phyloP scores from a whole-genome alignment of 768 basidiomycete species.

The Termitomyces sp. region DNA sequence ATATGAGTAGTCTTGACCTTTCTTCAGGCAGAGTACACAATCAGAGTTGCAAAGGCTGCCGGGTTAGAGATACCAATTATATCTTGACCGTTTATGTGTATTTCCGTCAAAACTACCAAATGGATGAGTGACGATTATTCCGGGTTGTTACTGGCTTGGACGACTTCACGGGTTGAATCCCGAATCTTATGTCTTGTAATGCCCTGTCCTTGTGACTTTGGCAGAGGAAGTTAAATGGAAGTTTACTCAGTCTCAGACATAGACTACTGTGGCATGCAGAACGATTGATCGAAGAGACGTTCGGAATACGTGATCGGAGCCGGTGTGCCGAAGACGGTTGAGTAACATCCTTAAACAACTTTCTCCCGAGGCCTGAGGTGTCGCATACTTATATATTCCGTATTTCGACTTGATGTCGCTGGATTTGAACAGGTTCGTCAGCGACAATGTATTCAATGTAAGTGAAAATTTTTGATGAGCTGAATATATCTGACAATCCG shows the following conservation, averaged over 20 bases:
- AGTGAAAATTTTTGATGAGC: constrained; percentile 17
- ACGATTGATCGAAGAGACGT: not conserved
- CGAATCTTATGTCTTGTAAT: not conserved
- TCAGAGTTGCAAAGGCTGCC: constrained; percentile 49
- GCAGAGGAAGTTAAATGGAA: not conserved
- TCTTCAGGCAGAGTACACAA: constrained; percentile 38
- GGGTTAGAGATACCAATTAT: constrained; percentile 43
- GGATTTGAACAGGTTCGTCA: constrained; percentile 66
- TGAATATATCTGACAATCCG: not conserved
- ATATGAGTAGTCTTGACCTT: not conserved
- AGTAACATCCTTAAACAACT: constrained; percentile 1
- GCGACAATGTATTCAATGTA: constrained; percentile 72
- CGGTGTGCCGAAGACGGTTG: not conserved
- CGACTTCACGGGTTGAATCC: not conserved
- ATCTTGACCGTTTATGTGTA: not conserved
- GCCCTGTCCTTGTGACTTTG: not conserved
- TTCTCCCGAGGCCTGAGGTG: too few relatives aligned
- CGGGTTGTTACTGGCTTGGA: not conserved
- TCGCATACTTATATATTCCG: not conserved
- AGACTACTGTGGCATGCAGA: not conserved
- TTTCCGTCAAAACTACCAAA: not conserved
- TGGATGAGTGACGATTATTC: not conserved
- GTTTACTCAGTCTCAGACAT: not conserved
- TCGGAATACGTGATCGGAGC: not conserved
- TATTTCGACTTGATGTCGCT: constrained; percentile 42